These are phyloP conservation scores for Sporothrix euskadiensis DNA, from an alignment of 2,329 filamentous ascomycete species.

Conservation along the genomic window DNA sequence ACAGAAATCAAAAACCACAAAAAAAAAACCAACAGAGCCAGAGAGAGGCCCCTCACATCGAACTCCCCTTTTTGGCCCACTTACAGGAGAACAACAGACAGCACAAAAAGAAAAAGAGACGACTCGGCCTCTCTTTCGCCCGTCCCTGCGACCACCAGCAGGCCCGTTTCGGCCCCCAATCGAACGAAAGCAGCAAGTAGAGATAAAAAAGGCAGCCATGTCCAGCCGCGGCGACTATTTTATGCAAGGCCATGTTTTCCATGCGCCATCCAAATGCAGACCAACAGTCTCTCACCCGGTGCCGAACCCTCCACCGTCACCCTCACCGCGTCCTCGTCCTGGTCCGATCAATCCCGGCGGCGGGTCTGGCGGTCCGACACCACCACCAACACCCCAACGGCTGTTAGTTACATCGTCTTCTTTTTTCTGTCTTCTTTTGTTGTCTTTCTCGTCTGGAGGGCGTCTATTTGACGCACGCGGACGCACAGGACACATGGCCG, in stretches of 20 bases:
- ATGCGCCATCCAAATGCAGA: background rate
- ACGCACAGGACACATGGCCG: background rate
- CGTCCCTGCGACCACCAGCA: constrained; percentile 4
- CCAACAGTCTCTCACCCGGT: background rate
- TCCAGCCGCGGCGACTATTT: constrained; percentile 17
- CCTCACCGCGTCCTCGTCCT: constrained; percentile 28
- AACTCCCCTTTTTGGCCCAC: background rate
- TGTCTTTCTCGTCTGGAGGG: background rate
- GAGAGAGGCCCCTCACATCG: background rate
- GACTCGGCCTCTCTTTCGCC: background rate
- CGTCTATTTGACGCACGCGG: background rate
- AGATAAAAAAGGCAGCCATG: background rate
- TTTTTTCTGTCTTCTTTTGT: background rate
- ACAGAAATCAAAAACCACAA: background rate
- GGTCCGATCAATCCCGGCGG: constrained; percentile 30
- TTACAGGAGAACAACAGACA: background rate
- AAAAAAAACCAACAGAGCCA: background rate
- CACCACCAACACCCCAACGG: constrained; percentile 29
- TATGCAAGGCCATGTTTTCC: background rate
- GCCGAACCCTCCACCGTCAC: constrained; percentile 28
- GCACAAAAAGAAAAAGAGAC: background rate
- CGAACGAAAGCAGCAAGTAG: background rate
- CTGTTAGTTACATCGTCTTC: background rate
- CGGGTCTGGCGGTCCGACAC: constrained; percentile 31
- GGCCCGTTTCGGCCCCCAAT: constrained; percentile 5